These are phyloP conservation scores for Moesziomyces aphidis DNA, from an alignment of 1,284 basidiomycete species.

Conservation along the genomic window DNA sequence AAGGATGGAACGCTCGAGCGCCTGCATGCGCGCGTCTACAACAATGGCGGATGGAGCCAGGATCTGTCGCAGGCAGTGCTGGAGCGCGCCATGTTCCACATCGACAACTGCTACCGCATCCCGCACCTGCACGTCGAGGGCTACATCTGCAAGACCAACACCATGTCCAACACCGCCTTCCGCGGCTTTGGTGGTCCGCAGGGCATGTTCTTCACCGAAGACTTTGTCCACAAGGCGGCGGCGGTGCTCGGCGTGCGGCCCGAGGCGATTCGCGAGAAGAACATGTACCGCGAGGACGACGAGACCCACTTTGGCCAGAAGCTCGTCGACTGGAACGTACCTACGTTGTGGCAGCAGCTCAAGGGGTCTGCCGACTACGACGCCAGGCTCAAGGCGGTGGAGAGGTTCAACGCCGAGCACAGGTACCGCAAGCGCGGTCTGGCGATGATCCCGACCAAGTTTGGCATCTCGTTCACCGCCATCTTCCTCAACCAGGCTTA, in stretches of 20 bases:
- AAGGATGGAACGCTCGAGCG: constrained; percentile 66
- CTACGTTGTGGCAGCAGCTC: constrained; percentile 62
- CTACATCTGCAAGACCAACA: constrained; percentile 67
- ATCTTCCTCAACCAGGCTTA: constrained; percentile 68
- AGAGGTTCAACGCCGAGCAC: constrained; percentile 65
- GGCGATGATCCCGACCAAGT: constrained; percentile 66
- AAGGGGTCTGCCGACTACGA: constrained; percentile 59
- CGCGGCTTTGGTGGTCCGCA: constrained; percentile 68
- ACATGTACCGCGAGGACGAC: constrained; percentile 67
- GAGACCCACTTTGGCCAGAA: constrained; percentile 67
- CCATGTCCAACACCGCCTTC: constrained; percentile 69
- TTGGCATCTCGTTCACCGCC: constrained; percentile 67
- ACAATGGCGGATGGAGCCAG: constrained; percentile 68
- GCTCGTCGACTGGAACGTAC: constrained; percentile 68
- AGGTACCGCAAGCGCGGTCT: constrained; percentile 67
- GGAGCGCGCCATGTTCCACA: constrained; percentile 68
- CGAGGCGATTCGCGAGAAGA: constrained; percentile 66
- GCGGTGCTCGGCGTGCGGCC: constrained; percentile 62
- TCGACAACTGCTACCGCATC: constrained; percentile 65
- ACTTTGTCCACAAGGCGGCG: constrained; percentile 65
- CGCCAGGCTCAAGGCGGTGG: constrained; percentile 56
- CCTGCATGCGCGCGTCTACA: constrained; percentile 64
- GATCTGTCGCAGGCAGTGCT: constrained; percentile 67
- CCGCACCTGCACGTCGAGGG: constrained; percentile 64
- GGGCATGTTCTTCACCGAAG: constrained; percentile 67